Percentiles rank a stretch among this genome's conserved stretches.
phyloP scores from a whole-genome alignment of 495 filamentous ascomycete species.

The Hypoxylon trugodes region DNA sequence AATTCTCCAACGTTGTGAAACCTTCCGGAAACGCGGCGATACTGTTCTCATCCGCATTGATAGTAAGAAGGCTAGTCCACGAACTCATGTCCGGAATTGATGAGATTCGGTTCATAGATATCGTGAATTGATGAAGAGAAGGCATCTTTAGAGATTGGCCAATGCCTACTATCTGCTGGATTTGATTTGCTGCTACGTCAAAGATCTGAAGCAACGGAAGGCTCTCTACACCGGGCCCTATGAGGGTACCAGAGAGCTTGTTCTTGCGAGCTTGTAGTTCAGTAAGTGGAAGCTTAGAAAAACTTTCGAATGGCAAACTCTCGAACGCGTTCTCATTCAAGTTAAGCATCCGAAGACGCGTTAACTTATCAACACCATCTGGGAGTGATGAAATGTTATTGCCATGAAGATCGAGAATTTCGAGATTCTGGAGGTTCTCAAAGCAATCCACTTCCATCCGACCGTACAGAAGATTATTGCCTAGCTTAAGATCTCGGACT shows the following conservation, averaged over 20 bases:
- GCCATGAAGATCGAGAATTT: conserved; percentile 79
- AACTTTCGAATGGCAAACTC: conserved; percentile 70
- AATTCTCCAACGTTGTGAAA: conserved; percentile 67
- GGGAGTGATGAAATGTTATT: conserved; percentile 86
- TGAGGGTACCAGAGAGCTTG: conserved; percentile 73
- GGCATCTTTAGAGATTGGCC: conserved; percentile 60
- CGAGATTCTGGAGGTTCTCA: conserved; percentile 68
- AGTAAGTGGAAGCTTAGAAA: conserved; percentile 72
- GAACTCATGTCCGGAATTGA: conserved; percentile 71
- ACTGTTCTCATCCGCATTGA: conserved; percentile 82
- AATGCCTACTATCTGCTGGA: conserved; percentile 47
- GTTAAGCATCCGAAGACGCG: conserved; percentile 75
- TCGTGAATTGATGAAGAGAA: conserved; percentile 73
- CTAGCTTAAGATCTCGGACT: conserved; percentile 82
- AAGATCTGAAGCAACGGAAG: conserved; percentile 73
- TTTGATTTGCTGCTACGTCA: conserved; percentile 77
- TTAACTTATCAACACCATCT: conserved; percentile 66
- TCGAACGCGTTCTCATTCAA: conserved; percentile 78
- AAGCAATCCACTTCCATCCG: conserved; percentile 63
- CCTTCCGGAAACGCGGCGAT: conserved; percentile 77
- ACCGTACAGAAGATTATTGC: conserved; percentile 78
- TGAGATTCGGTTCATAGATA: conserved; percentile 79
- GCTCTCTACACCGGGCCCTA: conserved; percentile 64
- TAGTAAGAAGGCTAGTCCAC: conserved; percentile 75
- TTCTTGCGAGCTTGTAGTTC: conserved; percentile 85